Evolutionary conservation across 2,329 filamentous ascomycete genomes (phyloP).

Genomic region (Monosporascus sp.): DNA sequence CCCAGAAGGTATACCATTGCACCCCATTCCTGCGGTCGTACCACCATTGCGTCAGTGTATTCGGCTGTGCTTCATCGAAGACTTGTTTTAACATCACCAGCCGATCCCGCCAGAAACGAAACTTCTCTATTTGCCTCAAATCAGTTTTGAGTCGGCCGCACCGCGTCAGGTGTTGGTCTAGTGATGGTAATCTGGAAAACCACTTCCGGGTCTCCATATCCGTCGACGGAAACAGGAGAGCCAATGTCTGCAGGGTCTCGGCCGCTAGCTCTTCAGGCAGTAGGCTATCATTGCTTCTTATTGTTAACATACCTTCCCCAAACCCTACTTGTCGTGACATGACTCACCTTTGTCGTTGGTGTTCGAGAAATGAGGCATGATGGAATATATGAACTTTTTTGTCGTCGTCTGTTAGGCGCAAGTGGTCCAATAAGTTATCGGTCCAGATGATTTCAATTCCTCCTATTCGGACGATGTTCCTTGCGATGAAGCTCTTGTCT

Average conservation of each 20-base stretch:
- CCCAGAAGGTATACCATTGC: conserved; percentile 44
- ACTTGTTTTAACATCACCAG: conserved; percentile 37
- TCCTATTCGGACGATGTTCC: conserved; percentile 25
- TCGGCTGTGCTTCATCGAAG: conserved; percentile 33
- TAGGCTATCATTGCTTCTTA: conserved; percentile 8
- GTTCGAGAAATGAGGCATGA: conserved; percentile 32
- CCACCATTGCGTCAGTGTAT: conserved; percentile 37
- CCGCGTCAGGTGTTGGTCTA: conserved; percentile 22
- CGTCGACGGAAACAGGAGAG: conserved; percentile 30
- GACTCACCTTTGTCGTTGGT: conserved; percentile 13
- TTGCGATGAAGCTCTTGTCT: conserved; percentile 14
- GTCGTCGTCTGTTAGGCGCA: conserved; percentile 34
- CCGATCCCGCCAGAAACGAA: conserved; percentile 37
- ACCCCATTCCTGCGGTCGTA: conserved; percentile 34
- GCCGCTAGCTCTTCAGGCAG: conserved; percentile 26
- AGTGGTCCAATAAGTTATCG: conserved; percentile 36
- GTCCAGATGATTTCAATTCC: conserved; percentile 34
- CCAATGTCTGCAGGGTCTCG: conserved; percentile 33
- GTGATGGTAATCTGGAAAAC: background rate
- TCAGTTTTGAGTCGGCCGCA: conserved; percentile 28
- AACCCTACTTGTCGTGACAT: background rate
- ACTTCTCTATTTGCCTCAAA: conserved; percentile 28
- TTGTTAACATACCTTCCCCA: background rate
- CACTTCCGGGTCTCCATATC: background rate
- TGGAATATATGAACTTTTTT: conserved; percentile 35